A percentile compares a stretch with the other conserved stretches of the same genome.
Evolutionary conservation across 176 grass and related monocot genomes (phyloP).

Genomic region (Paspalum vaginatum): DNA sequence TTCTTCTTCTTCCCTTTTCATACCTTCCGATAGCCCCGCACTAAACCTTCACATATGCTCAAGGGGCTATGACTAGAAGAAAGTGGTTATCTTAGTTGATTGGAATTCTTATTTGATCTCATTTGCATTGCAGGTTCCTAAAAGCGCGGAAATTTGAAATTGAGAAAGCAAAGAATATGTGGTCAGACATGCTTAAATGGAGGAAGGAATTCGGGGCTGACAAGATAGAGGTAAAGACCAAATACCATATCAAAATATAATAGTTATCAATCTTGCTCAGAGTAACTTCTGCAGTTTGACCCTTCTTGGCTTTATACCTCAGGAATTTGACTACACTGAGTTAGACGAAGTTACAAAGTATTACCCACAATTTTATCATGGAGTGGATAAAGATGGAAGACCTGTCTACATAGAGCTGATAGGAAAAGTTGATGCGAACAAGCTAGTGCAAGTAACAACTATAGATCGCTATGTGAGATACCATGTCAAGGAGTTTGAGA

Average conservation of each 20-base stretch:
- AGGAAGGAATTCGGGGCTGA: constrained; percentile 81
- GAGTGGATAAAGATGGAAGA: constrained; percentile 91
- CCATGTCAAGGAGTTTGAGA: constrained; percentile 84
- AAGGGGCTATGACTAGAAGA: constrained; percentile 12
- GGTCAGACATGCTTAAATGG: constrained; percentile 95
- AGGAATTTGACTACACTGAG: constrained; percentile 87
- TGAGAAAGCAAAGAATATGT: constrained; percentile 90
- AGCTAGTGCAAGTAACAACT: constrained; percentile 78
- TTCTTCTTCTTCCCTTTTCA: constrained; percentile 18
- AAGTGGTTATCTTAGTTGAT: constrained; percentile 1
- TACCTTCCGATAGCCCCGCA: not conserved
- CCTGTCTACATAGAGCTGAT: constrained; percentile 88
- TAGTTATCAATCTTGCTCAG: constrained; percentile 6
- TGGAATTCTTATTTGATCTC: constrained; percentile 31
- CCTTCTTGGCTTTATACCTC: constrained; percentile 8
- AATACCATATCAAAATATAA: constrained; percentile 36
- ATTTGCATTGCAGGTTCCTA: constrained; percentile 64
- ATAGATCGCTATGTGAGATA: constrained; percentile 90
- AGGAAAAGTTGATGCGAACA: constrained; percentile 83
- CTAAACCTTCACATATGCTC: constrained; percentile 9
- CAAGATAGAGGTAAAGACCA: constrained; percentile 64
- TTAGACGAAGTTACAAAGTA: constrained; percentile 63
- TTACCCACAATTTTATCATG: constrained; percentile 95
- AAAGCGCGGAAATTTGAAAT: constrained; percentile 85
- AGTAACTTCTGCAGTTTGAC: constrained; percentile 20